These are phyloP conservation scores for Phytophthora sp. DNA, from an alignment of 352 stramenopile genomes.

Conservation along the genomic window DNA sequence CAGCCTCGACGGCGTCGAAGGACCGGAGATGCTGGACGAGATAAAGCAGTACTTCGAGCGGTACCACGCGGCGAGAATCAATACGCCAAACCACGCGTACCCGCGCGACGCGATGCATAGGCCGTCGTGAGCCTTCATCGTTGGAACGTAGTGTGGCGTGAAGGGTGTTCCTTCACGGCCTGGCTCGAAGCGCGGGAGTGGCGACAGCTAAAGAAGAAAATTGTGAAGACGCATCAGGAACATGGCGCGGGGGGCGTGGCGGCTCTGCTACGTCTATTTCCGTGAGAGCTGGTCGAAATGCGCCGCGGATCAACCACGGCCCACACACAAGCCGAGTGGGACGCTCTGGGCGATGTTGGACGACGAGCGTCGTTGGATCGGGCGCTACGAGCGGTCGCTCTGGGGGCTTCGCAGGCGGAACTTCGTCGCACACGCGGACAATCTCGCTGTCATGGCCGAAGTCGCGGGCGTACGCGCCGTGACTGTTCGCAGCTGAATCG, in stretches of 20 bases:
- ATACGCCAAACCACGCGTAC: background rate
- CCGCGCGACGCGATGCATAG: slow-evolving; percentile 6
- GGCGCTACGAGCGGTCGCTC: background rate
- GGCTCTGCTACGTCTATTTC: background rate
- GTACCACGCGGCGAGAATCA: slow-evolving; percentile 5
- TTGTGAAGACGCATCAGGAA: background rate
- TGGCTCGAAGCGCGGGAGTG: slow-evolving; percentile 17
- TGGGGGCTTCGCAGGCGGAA: background rate
- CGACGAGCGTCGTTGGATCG: slow-evolving; percentile 1
- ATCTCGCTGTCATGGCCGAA: background rate
- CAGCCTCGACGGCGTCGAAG: background rate
- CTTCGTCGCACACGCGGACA: background rate
- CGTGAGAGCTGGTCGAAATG: background rate
- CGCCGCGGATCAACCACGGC: background rate
- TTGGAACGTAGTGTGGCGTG: slow-evolving; percentile 10
- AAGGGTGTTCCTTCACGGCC: background rate
- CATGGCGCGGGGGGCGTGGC: background rate
- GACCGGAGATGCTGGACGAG: background rate
- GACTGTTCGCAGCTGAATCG: background rate
- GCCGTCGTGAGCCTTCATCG: slow-evolving; percentile 21
- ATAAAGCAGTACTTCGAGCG: slow-evolving; percentile 18
- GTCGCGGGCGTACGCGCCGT: background rate
- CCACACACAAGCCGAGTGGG: background rate
- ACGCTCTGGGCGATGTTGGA: background rate
- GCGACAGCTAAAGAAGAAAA: background rate